Percentiles rank a stretch among this genome's conserved stretches.
phyloP scores from a whole-genome alignment of 495 filamentous ascomycete genomes.

The Pyronema domesticum region DNA sequence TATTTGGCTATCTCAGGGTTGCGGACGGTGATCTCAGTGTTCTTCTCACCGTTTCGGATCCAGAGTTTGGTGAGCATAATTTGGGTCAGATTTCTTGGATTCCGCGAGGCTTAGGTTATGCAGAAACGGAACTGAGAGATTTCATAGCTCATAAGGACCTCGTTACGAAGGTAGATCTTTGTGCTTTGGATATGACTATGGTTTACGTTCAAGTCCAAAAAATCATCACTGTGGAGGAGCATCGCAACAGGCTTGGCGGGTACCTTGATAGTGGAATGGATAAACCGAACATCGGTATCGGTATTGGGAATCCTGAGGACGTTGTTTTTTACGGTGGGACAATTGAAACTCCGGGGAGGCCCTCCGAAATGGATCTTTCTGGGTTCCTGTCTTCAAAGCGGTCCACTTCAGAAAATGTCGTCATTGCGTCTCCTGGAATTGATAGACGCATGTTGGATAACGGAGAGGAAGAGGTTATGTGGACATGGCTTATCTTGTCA shows the following conservation, averaged over 20 bases:
- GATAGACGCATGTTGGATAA: neutral
- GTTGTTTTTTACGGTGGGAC: neutral
- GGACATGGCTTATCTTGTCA: neutral
- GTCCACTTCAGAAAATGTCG: neutral
- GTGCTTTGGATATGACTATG: neutral
- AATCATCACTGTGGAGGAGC: neutral
- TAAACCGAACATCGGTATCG: neutral
- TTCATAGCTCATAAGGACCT: neutral
- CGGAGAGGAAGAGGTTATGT: neutral
- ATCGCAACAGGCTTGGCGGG: neutral
- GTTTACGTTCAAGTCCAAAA: neutral
- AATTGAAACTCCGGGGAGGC: neutral
- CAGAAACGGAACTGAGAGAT: neutral
- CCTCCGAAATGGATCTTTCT: neutral
- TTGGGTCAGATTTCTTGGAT: neutral
- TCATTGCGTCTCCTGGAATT: neutral
- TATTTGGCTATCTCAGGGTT: neutral
- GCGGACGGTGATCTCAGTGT: neutral
- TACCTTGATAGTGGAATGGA: neutral
- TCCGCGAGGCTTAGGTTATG: neutral
- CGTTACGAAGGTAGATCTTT: neutral
- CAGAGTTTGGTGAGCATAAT: neutral
- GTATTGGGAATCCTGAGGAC: neutral
- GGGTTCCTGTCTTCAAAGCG: no score
- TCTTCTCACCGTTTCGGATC: neutral